These are phyloP conservation scores for Tuber umbilicatum DNA, from an alignment of 495 filamentous ascomycete genomes.

Conservation along the genomic window DNA sequence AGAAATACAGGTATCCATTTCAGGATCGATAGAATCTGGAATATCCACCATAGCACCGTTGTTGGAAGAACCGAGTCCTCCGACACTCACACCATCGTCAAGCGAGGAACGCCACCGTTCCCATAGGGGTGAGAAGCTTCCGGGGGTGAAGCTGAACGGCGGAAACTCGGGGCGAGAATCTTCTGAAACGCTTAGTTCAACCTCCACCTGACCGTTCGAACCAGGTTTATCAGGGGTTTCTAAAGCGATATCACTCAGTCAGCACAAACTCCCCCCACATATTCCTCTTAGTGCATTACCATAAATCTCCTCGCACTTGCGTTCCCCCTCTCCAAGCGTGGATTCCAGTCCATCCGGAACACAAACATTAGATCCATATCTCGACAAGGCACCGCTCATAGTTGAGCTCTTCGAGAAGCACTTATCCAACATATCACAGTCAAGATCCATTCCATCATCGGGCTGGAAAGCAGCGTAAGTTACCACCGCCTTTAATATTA, in stretches of 20 bases:
- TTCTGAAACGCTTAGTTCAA: background rate
- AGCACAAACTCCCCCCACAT: background rate
- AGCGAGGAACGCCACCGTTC: background rate
- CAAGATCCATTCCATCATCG: background rate
- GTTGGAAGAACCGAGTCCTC: background rate
- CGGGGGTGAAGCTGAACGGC: background rate
- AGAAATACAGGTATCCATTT: background rate
- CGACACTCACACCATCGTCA: background rate
- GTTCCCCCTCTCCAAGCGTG: background rate
- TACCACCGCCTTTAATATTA: background rate
- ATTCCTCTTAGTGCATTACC: background rate
- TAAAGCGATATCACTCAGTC: background rate
- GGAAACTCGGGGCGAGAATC: background rate
- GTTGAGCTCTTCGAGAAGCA: background rate
- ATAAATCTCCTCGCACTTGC: background rate
- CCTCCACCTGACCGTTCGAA: background rate
- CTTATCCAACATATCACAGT: background rate
- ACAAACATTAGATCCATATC: background rate
- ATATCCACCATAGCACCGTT: background rate
- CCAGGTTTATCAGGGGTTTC: background rate
- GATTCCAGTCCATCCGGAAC: background rate
- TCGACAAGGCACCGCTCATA: background rate
- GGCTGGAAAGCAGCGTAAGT: background rate
- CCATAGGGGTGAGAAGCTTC: background rate
- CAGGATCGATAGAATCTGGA: background rate